Evolutionary conservation across 768 basidiomycete genomes (phyloP).

Genomic region (Boletus sp.): DNA sequence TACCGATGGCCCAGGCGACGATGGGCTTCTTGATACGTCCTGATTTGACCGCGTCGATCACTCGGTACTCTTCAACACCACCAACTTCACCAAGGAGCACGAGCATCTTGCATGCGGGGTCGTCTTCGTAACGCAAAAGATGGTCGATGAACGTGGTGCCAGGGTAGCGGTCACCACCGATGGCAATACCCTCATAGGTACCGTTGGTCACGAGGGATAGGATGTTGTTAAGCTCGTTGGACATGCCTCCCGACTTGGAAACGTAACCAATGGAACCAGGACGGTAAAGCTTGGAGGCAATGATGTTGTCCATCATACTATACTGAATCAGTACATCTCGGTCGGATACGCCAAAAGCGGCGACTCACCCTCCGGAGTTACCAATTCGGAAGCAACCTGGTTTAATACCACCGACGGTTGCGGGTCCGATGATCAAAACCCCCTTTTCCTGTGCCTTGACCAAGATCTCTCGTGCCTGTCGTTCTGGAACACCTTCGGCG

Average conservation of each 20-base stretch:
- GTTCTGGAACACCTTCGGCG: constrained; percentile 98
- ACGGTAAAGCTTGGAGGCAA: constrained; percentile 97
- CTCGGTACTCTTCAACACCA: constrained; percentile 98
- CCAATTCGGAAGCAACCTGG: constrained; percentile 99
- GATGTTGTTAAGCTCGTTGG: constrained; percentile 99
- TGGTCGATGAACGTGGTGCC: constrained; percentile 99
- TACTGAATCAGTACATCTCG: constrained; percentile 2
- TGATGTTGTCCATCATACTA: constrained; percentile 99
- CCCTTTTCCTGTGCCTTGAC: constrained; percentile 82
- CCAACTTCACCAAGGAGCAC: constrained; percentile 98
- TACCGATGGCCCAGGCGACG: constrained; percentile 99
- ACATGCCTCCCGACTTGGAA: constrained; percentile 99
- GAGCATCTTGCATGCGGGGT: constrained; percentile 98
- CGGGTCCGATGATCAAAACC: constrained; percentile 93
- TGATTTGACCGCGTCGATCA: constrained; percentile 94
- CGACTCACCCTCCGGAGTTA: constrained; percentile 89
- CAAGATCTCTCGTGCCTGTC: constrained; percentile 95
- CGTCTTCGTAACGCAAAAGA: constrained; percentile 93
- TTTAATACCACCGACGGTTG: constrained; percentile 99
- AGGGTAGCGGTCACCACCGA: constrained; percentile 99
- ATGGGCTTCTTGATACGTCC: constrained; percentile 97
- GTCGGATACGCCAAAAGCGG: background rate
- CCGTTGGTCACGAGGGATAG: constrained; percentile 95
- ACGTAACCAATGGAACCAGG: constrained; percentile 97
- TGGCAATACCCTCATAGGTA: constrained; percentile 99